Conservation (phyloP, 1,284 basidiomycete genomes). For the Omphalotus olearius region DNA sequence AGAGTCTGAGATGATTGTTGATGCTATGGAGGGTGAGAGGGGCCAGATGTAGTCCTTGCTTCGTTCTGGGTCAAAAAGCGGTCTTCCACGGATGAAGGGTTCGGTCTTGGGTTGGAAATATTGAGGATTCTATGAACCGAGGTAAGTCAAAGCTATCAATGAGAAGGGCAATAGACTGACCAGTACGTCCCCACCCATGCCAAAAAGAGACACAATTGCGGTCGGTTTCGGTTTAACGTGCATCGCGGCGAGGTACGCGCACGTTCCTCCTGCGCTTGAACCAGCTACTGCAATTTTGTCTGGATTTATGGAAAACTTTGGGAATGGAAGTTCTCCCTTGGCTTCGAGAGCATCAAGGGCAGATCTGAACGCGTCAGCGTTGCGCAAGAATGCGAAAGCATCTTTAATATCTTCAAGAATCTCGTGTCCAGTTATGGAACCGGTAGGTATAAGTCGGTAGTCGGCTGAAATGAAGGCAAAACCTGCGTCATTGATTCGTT, state of each 20-base stretch:
- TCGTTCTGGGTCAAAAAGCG: slow-evolving; percentile 32
- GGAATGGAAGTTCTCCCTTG: neutral
- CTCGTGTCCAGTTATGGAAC: slow-evolving; percentile 44
- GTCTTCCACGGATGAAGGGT: slow-evolving; percentile 36
- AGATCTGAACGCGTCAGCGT: slow-evolving; percentile 17
- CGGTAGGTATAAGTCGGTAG: slow-evolving; percentile 54
- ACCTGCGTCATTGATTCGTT: slow-evolving; percentile 39
- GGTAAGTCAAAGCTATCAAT: slow-evolving; percentile 11
- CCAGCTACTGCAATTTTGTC: slow-evolving; percentile 50
- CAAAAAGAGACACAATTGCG: slow-evolving; percentile 55
- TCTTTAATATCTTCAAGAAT: slow-evolving; percentile 53
- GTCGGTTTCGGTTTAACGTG: slow-evolving; percentile 48
- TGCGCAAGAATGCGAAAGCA: slow-evolving; percentile 42
- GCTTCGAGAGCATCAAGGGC: slow-evolving; percentile 10
- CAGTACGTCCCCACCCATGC: slow-evolving; percentile 57
- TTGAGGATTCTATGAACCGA: slow-evolving; percentile 29
- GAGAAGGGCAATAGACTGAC: slow-evolving; percentile 30
- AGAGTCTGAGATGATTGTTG: slow-evolving; percentile 36
- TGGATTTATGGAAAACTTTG: slow-evolving; percentile 34
- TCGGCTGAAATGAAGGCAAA: slow-evolving; percentile 57
- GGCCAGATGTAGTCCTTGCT: slow-evolving; percentile 31
- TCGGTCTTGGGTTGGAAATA: slow-evolving; percentile 32
- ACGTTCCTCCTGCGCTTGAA: slow-evolving; percentile 59
- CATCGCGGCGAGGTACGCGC: slow-evolving; percentile 56
- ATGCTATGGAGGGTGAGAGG: slow-evolving; percentile 27